Percentiles rank a stretch among this genome's conserved stretches.
Evolutionary conservation across 306 rosid species (phyloP).

Genomic region (Vigna radiata): DNA sequence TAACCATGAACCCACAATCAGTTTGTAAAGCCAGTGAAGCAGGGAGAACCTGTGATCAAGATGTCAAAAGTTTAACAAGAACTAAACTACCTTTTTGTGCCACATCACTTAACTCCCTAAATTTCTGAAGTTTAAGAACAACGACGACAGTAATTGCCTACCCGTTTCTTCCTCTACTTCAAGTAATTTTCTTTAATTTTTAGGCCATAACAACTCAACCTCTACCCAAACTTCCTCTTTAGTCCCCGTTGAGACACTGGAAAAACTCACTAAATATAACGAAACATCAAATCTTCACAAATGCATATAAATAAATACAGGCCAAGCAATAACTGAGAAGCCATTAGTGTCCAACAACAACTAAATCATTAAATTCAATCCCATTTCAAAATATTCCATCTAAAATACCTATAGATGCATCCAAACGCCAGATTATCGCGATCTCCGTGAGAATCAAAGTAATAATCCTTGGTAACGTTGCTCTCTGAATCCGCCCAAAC

Average conservation of each 20-base stretch:
- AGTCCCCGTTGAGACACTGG: background rate
- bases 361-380: constrained; percentile 11
- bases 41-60: background rate
- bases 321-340: background rate
- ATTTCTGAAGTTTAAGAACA: constrained; percentile 23
- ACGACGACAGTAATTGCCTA: background rate
- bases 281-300: constrained; percentile 24
- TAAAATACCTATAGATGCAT: constrained; percentile 66
- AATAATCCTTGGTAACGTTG: constrained; percentile 69
- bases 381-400: background rate
- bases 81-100: background rate
- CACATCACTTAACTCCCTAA: background rate
- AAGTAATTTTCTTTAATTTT: constrained; percentile 19
- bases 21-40: background rate
- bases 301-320: constrained; percentile 4
- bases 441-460: constrained; percentile 80
- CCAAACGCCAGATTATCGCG: constrained; percentile 85
- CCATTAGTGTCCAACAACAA: background rate
- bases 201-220: constrained; percentile 16
- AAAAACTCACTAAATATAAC: background rate
- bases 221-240: constrained; percentile 22
- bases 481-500: constrained; percentile 75
- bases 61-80: constrained; percentile 22
- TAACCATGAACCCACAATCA: background rate
- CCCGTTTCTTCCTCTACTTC: constrained; percentile 24